Conservation (phyloP, 768 basidiomycete genomes). For the Serendipita sp. region DNA sequence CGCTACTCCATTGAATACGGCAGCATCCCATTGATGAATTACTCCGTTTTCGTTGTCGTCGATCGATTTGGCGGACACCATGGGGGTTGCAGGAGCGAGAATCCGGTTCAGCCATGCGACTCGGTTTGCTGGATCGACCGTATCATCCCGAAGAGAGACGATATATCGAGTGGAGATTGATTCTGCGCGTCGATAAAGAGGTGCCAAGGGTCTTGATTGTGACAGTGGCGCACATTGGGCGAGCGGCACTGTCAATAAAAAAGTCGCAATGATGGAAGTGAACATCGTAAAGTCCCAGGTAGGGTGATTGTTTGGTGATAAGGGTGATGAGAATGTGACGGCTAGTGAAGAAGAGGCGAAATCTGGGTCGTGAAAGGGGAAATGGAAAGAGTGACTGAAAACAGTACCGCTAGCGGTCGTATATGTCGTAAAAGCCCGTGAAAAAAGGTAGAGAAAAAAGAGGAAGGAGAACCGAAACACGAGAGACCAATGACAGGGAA, state of each 20-base stretch:
- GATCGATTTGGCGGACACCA: background rate
- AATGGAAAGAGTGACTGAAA: too few species aligned
- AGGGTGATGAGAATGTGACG: background rate
- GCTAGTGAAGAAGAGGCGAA: background rate
- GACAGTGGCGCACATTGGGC: background rate
- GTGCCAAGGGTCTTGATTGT: background rate
- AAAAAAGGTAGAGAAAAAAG: too few species aligned
- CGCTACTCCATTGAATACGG: constrained; percentile 7
- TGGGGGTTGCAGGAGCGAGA: background rate
- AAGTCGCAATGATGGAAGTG: background rate
- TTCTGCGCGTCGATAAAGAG: background rate
- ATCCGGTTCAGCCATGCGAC: background rate
- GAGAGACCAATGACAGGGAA: background rate
- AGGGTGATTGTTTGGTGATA: background rate
- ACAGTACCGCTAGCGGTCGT: too few species aligned
- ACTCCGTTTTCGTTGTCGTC: background rate
- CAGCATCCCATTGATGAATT: constrained; percentile 7
- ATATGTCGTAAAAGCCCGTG: too few species aligned
- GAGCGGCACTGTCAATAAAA: background rate
- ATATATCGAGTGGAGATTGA: background rate
- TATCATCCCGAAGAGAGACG: background rate
- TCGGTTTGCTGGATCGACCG: background rate
- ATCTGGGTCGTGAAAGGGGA: background rate
- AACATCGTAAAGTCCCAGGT: background rate
- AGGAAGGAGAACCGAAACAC: background rate